Conservation (phyloP, 495 filamentous ascomycete species). For the Neurospora sp. region DNA sequence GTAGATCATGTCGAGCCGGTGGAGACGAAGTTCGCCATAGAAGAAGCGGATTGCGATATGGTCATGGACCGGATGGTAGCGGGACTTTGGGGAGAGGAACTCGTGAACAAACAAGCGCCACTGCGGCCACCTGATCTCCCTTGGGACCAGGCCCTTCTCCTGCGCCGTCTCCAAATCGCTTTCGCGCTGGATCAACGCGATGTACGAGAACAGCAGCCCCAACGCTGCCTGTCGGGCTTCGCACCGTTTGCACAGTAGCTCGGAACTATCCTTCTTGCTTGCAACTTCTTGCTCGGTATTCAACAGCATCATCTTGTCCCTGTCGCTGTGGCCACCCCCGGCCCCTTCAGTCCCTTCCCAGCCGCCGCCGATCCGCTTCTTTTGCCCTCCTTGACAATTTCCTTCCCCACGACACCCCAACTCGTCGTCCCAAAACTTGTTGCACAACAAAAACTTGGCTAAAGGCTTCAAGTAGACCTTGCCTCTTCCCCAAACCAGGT, state of each 20-base stretch:
- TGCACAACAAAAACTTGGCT: conserved; percentile 25
- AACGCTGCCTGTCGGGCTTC: conserved; percentile 9
- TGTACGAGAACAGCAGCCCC: conserved; percentile 31
- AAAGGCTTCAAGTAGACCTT: conserved; percentile 29
- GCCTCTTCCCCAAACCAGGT: conserved; percentile 31
- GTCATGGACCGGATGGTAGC: conserved; percentile 19
- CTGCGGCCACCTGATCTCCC: conserved; percentile 8
- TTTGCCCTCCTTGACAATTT: neutral
- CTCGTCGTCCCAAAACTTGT: conserved; percentile 21
- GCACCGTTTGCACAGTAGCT: neutral
- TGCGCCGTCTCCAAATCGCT: conserved; percentile 30
- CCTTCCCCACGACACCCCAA: neutral
- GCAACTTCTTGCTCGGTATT: neutral
- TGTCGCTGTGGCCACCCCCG: neutral
- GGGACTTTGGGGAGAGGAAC: conserved; percentile 7
- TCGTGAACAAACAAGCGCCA: conserved; percentile 7
- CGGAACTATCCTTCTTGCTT: neutral
- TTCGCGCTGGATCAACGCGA: conserved; percentile 23
- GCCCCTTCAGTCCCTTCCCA: neutral
- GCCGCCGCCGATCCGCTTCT: neutral
- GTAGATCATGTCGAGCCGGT: conserved; percentile 28
- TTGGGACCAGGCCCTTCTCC: conserved; percentile 23
- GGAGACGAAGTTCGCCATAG: conserved; percentile 37
- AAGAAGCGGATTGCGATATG: conserved; percentile 29
- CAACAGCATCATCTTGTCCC: neutral